Percentiles rank a stretch among this genome's conserved stretches.
phyloP scores from a whole-genome alignment of 169 alveolate species.

The Fabrea salina region DNA sequence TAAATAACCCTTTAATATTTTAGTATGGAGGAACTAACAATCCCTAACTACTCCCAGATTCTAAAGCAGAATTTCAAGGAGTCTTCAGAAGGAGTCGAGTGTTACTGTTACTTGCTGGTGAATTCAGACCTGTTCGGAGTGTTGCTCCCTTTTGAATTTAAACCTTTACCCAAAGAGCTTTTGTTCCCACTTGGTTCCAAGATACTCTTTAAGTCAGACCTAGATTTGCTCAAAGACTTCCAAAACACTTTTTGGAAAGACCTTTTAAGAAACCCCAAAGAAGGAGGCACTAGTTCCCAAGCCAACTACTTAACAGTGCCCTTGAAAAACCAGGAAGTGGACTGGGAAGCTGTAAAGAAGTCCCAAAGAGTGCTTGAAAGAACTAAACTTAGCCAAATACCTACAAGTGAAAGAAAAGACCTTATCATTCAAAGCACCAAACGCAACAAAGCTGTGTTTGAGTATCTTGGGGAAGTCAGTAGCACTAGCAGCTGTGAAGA shows the following conservation, averaged over 20 bases:
- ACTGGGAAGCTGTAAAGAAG: not conserved
- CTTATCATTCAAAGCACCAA: not conserved
- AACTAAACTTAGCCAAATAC: not conserved
- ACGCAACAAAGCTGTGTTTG: not conserved
- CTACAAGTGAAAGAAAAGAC: not conserved
- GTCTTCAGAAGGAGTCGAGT: too few relatives aligned
- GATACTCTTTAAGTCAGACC: not conserved
- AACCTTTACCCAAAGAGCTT: not conserved
- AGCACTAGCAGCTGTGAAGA: not conserved
- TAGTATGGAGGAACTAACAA: too few relatives aligned
- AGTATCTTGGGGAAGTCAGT: not conserved
- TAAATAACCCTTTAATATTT: too few relatives aligned
- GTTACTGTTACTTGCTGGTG: too few relatives aligned
- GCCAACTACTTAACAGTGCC: constrained; percentile 3
- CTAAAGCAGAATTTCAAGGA: too few relatives aligned
- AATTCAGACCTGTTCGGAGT: not conserved
- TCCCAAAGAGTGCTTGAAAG: too few relatives aligned
- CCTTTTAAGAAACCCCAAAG: not conserved
- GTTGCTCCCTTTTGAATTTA: not conserved
- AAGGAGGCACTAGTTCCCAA: not conserved
- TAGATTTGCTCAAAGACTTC: not conserved
- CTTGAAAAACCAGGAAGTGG: not conserved
- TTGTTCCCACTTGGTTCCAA: not conserved
- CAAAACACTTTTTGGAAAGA: not conserved
- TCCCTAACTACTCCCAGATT: too few relatives aligned